Percentiles rank a stretch among this genome's conserved stretches.
These are phyloP conservation scores for Syzygium jambos DNA, from an alignment of 345 rosid species.

Conservation along the genomic window DNA sequence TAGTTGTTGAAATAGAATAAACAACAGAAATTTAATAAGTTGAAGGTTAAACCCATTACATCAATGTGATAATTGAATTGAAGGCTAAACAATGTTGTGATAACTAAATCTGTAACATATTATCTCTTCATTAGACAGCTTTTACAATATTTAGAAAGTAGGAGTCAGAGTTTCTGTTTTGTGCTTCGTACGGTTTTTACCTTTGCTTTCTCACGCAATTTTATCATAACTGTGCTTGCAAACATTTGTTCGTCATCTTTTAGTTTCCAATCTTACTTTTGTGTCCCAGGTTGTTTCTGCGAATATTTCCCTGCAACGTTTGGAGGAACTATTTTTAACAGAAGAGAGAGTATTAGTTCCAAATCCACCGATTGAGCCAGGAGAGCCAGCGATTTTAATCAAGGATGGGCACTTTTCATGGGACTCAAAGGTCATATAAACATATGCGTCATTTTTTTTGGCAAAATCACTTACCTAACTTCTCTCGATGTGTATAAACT, in stretches of 20 bases:
- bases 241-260: neutral
- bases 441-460: neutral
- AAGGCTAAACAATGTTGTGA: neutral
- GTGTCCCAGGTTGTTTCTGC: slow-evolving; percentile 75
- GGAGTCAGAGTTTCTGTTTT: neutral
- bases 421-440: slow-evolving; percentile 60
- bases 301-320: slow-evolving; percentile 79
- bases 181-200: neutral
- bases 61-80: neutral
- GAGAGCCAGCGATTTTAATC: slow-evolving; percentile 72
- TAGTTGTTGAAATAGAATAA: neutral
- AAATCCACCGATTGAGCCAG: slow-evolving; percentile 74
- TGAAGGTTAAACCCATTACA: neutral
- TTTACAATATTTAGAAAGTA: neutral
- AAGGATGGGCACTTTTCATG: slow-evolving; percentile 77
- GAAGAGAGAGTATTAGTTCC: slow-evolving; percentile 70
- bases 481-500: neutral
- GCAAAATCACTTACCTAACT: neutral
- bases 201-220: neutral
- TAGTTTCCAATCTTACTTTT: neutral
- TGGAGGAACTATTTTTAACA: slow-evolving; percentile 73
- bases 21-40: neutral
- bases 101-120: neutral
- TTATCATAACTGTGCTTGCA: neutral
- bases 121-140: neutral